Evolutionary conservation across 352 stramenopile genomes (phyloP).

Genomic region (Globisporangium ultimum): DNA sequence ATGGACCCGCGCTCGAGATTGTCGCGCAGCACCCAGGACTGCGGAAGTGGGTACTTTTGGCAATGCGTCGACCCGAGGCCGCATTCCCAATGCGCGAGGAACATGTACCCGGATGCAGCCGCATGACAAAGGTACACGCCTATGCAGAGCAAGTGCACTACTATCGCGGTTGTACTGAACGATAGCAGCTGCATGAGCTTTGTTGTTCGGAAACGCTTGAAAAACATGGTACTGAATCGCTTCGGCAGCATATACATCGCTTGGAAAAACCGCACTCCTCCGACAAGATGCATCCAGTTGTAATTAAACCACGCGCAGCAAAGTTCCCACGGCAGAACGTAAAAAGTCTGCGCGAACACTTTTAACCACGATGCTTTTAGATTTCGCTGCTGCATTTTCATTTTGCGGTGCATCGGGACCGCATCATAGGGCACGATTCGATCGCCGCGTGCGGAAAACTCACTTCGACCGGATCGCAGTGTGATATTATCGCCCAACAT

Average conservation of each 20-base stretch:
- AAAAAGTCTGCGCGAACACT: slow-evolving; percentile 2
- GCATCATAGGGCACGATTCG: slow-evolving; percentile 15
- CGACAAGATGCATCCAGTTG: slow-evolving; percentile 47
- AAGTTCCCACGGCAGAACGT: slow-evolving; percentile 36
- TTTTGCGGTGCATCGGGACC: slow-evolving; percentile 1
- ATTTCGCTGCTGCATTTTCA: slow-evolving; percentile 3
- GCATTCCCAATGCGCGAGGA: slow-evolving; percentile 48
- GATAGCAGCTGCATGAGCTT: slow-evolving; percentile 29
- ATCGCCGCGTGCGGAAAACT: slow-evolving; percentile 11
- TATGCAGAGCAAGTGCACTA: slow-evolving; percentile 34
- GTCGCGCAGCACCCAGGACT: slow-evolving; percentile 61
- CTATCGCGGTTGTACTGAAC: slow-evolving; percentile 45
- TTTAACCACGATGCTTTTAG: slow-evolving; percentile 2
- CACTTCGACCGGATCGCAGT: slow-evolving; percentile 7
- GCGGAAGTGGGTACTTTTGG: slow-evolving; percentile 19
- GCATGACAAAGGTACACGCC: slow-evolving; percentile 61
- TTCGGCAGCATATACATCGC: slow-evolving; percentile 12
- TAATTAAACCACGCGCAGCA: slow-evolving; percentile 21
- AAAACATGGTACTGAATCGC: slow-evolving; percentile 20
- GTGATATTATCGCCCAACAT: slow-evolving; percentile 3
- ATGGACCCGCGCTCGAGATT: slow-evolving; percentile 40
- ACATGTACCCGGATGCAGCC: slow-evolving; percentile 54
- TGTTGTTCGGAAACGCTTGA: slow-evolving; percentile 18
- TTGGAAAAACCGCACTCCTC: slow-evolving; percentile 23
- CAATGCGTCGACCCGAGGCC: slow-evolving; percentile 35